phyloP scores from a whole-genome alignment of 352 stramenopile genomes.

The Globisporangium takayamanum region DNA sequence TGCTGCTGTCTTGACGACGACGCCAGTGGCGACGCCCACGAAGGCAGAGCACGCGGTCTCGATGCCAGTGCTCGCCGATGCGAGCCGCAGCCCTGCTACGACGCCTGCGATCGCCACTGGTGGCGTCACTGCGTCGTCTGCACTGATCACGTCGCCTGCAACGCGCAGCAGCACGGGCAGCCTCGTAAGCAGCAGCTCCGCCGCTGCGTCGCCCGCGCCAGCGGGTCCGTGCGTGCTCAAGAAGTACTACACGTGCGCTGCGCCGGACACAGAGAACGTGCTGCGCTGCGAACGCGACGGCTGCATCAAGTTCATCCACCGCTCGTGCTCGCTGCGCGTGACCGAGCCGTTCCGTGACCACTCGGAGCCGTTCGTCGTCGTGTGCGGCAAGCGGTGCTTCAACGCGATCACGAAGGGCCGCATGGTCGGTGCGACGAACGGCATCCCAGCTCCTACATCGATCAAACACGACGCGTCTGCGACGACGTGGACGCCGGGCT shows the following conservation, averaged over 20 bases:
- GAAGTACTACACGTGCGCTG: slow-evolving; percentile 14
- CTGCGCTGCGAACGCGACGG: slow-evolving; percentile 11
- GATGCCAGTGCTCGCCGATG: not conserved
- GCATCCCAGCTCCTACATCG: not conserved
- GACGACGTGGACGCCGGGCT: not conserved
- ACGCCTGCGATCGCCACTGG: too few species aligned
- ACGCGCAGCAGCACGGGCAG: not conserved
- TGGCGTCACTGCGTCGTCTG: not conserved
- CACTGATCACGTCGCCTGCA: not conserved
- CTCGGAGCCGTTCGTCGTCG: slow-evolving; percentile 3
- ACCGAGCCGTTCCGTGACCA: slow-evolving; percentile 12
- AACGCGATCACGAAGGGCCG: slow-evolving; percentile 11
- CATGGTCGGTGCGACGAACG: not conserved
- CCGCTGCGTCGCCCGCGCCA: too few species aligned
- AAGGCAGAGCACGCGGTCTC: not conserved
- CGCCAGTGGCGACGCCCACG: not conserved
- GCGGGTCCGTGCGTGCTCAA: slow-evolving; percentile 8
- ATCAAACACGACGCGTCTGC: slow-evolving; percentile 1
- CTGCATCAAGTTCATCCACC: slow-evolving; percentile 14
- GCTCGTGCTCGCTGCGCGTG: slow-evolving; percentile 13
- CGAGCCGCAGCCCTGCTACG: too few species aligned
- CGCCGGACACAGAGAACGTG: slow-evolving; percentile 5
- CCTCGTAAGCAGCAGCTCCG: not conserved
- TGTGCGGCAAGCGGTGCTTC: slow-evolving; percentile 18
- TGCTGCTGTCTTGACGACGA: not conserved